A percentile compares a stretch with the other conserved stretches of the same genome.
phyloP scores from a whole-genome alignment of 768 basidiomycete species.

The Boletellus sp. region DNA sequence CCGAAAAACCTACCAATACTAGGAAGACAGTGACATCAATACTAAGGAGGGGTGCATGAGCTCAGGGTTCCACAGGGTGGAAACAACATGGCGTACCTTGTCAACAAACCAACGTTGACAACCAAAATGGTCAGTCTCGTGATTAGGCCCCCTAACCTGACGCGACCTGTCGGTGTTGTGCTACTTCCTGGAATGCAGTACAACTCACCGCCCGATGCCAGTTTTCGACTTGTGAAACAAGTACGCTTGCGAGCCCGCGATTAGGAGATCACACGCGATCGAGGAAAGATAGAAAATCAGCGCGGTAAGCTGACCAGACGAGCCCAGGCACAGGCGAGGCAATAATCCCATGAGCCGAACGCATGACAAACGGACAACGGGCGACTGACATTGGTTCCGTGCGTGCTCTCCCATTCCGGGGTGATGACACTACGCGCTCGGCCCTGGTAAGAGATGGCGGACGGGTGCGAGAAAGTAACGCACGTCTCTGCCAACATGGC shows the following conservation, averaged over 20 bases:
- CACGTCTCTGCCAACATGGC: conserved; percentile 35
- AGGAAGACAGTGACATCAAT: conserved; percentile 29
- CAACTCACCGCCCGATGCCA: conserved; percentile 25
- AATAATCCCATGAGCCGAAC: background rate
- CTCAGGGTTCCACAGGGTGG: background rate
- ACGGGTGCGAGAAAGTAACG: background rate
- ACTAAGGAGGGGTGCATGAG: conserved; percentile 13
- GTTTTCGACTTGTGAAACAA: conserved; percentile 31
- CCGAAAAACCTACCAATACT: conserved; percentile 15
- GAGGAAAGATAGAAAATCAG: conserved; percentile 32
- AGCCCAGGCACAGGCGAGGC: background rate
- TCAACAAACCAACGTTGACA: conserved; percentile 35
- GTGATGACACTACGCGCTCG: conserved; percentile 18
- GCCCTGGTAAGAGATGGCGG: background rate
- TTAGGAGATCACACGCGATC: conserved; percentile 32
- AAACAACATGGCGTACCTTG: conserved; percentile 23
- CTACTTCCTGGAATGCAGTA: background rate
- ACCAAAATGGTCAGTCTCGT: conserved; percentile 33
- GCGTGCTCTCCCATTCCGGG: conserved; percentile 33
- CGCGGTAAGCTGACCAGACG: conserved; percentile 25
- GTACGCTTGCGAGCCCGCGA: conserved; percentile 34
- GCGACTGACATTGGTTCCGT: conserved; percentile 29
- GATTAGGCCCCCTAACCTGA: conserved; percentile 31
- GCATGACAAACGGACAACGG: background rate
- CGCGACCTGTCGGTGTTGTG: background rate